Percentiles rank a stretch among this genome's conserved stretches.
Conservation (phyloP, 1,284 basidiomycete species). For the Omphalotus olearius region DNA sequence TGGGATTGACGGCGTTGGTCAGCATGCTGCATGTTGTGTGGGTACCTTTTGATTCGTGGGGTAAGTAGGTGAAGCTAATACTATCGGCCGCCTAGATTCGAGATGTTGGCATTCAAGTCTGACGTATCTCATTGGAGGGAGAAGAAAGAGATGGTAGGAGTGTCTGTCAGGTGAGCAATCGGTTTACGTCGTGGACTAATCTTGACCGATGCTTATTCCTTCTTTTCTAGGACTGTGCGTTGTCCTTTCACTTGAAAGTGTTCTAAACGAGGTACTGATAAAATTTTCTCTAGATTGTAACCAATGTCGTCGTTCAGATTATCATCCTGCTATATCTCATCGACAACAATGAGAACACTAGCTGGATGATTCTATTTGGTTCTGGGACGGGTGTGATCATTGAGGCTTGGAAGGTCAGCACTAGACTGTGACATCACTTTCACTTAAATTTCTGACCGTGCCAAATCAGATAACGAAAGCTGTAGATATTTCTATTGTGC, state of each 20-base stretch:
- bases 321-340: constrained; percentile 91
- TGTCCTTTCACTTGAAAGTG: constrained; percentile 2
- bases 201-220: not conserved
- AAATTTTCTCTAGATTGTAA: constrained; percentile 60
- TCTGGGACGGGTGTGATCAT: constrained; percentile 87
- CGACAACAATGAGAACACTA: constrained; percentile 93
- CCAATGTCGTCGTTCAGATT: constrained; percentile 90
- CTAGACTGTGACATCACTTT: constrained; percentile 6
- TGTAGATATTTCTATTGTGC: constrained; percentile 74
- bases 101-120: constrained; percentile 92
- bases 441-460: constrained; percentile 8
- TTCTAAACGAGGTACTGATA: constrained; percentile 7
- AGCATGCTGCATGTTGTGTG: constrained; percentile 84
- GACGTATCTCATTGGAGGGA: constrained; percentile 95
- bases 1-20: constrained; percentile 78
- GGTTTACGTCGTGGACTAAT: constrained; percentile 20
- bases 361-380: constrained; percentile 92
- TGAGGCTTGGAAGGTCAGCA: constrained; percentile 90
- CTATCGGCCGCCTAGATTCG: constrained; percentile 54
- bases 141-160: constrained; percentile 85
- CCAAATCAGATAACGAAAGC: constrained; percentile 76
- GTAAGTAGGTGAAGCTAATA: constrained; percentile 9
- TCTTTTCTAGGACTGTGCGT: constrained; percentile 37
- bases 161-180: constrained; percentile 64
- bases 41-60: constrained; percentile 26